Conservation (phyloP, 2,329 filamentous ascomycete species). For the Aplosporella prunicola region DNA sequence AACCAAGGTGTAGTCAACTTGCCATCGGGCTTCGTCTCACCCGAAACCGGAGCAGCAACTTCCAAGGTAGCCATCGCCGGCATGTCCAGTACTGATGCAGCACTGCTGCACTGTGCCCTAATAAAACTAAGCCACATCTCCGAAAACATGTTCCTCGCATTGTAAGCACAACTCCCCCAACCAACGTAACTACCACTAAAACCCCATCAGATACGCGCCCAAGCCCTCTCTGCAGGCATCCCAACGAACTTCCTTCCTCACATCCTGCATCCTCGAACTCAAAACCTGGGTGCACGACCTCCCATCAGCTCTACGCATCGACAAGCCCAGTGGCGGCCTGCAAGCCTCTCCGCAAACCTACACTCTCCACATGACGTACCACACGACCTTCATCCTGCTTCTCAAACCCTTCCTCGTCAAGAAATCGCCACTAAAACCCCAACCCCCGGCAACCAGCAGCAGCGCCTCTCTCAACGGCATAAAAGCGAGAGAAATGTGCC, state of each 20-base stretch:
- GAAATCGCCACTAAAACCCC: neutral
- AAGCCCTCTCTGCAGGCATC: constrained; percentile 16
- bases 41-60: no score
- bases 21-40: neutral
- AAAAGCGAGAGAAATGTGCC: constrained; percentile 14
- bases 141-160: constrained; percentile 23
- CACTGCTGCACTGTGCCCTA: constrained; percentile 19
- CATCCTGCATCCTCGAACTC: constrained; percentile 24
- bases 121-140: constrained; percentile 22
- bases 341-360: constrained; percentile 22
- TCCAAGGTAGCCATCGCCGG: no score
- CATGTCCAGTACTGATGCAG: constrained; percentile 14
- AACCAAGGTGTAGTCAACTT: constrained; percentile 22
- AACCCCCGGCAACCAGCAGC: neutral
- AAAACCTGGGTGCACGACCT: constrained; percentile 29
- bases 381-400: constrained; percentile 26
- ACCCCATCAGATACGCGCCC: constrained; percentile 21
- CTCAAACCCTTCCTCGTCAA: constrained; percentile 21
- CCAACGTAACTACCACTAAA: neutral
- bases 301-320: constrained; percentile 21
- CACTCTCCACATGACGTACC: constrained; percentile 27
- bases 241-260: constrained; percentile 21
- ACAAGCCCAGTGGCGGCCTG: constrained; percentile 10
- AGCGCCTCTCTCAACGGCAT: neutral
- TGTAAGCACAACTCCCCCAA: constrained; percentile 16